A percentile compares a stretch with the other conserved stretches of the same genome.
Evolutionary conservation across 768 basidiomycete species (phyloP).

Genomic region (Suillus subalutaceus): DNA sequence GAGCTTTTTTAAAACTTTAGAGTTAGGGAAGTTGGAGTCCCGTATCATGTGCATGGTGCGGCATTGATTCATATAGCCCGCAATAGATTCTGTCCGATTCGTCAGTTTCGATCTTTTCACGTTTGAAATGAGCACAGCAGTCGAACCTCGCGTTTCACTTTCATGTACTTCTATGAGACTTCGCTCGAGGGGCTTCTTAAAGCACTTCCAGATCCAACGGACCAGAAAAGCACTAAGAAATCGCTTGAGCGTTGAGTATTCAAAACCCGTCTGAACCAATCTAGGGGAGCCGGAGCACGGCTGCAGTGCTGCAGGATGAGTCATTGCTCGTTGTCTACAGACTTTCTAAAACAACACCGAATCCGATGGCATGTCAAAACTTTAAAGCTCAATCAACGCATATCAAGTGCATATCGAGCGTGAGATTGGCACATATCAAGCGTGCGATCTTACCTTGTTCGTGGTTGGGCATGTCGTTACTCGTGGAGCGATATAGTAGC

Average conservation of each 20-base stretch:
- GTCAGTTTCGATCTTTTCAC: not conserved
- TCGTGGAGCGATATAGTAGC: not conserved
- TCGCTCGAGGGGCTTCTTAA: not conserved
- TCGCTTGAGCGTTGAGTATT: not conserved
- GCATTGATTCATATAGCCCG: not conserved
- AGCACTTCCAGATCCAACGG: not conserved
- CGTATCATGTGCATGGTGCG: not conserved
- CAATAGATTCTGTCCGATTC: not conserved
- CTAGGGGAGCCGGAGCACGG: not conserved
- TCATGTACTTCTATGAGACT: not conserved
- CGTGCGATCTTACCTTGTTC: not conserved
- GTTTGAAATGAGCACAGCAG: not conserved
- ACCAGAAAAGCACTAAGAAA: not conserved
- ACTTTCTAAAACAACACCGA: not conserved
- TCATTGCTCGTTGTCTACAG: not conserved
- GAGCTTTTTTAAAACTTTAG: not conserved
- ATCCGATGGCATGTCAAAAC: not conserved
- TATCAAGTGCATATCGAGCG: not conserved
- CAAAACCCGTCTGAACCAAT: not conserved
- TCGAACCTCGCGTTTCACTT: not conserved
- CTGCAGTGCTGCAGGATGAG: not conserved
- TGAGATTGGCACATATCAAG: not conserved
- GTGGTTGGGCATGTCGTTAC: not conserved
- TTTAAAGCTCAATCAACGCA: not conserved
- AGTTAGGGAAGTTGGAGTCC: not conserved